Conservation (phyloP, 495 filamentous ascomycete genomes). For the Tuber melanosporum region DNA sequence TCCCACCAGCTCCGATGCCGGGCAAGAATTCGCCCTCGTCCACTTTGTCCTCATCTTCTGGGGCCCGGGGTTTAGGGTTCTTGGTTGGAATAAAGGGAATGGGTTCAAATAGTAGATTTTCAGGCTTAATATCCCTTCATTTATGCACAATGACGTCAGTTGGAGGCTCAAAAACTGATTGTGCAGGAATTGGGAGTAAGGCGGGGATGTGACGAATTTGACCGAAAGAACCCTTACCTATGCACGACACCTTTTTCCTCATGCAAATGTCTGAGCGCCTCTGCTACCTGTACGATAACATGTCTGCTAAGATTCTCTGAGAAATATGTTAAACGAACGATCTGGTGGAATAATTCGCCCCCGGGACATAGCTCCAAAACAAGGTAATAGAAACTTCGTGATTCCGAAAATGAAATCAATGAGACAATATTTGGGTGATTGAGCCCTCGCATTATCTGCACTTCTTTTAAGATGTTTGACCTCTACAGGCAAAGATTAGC, state of each 20-base stretch:
- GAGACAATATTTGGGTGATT: constrained; percentile 94
- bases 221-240: constrained; percentile 58
- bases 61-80: constrained; percentile 64
- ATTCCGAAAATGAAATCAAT: constrained; percentile 88
- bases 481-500: constrained; percentile 54
- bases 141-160: constrained; percentile 14
- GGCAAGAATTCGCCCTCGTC: constrained; percentile 91
- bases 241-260: constrained; percentile 94
- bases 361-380: constrained; percentile 91
- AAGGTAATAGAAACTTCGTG: constrained; percentile 92
- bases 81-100: constrained; percentile 73
- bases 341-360: constrained; percentile 96
- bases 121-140: constrained; percentile 91
- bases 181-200: neutral
- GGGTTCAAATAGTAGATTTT: constrained; percentile 91
- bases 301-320: constrained; percentile 92
- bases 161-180: constrained; percentile 25
- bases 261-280: constrained; percentile 88
- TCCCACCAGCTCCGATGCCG: constrained; percentile 82
- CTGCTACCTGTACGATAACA: constrained; percentile 87
- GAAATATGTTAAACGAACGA: constrained; percentile 96
- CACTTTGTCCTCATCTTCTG: constrained; percentile 93
- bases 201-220: constrained; percentile 25
- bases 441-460: constrained; percentile 94
- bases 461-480: constrained; percentile 95